These are phyloP conservation scores for Malassezia globosa DNA, from an alignment of 1,284 basidiomycete species.

Conservation along the genomic window DNA sequence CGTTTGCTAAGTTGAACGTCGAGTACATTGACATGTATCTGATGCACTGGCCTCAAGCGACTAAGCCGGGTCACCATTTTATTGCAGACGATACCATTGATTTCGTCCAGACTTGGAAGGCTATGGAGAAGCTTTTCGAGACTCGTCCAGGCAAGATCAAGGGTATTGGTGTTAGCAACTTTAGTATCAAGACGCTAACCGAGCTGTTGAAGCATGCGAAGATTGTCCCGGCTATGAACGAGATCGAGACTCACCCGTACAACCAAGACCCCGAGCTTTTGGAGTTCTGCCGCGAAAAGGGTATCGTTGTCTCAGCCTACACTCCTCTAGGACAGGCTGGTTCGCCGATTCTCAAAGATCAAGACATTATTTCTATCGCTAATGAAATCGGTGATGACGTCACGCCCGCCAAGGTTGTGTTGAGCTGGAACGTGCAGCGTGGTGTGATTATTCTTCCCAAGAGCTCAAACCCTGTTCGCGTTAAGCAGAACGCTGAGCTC, in stretches of 20 bases:
- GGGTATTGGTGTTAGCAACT: constrained; percentile 55
- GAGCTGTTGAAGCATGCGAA: constrained; percentile 27
- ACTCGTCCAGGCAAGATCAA: constrained; percentile 31
- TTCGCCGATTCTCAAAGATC: constrained; percentile 62
- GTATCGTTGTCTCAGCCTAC: constrained; percentile 67
- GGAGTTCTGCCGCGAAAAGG: constrained; percentile 58
- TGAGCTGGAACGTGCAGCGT: constrained; percentile 65
- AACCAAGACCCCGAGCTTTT: constrained; percentile 56
- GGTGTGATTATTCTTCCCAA: constrained; percentile 29
- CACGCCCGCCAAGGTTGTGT: constrained; percentile 55
- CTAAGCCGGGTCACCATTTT: constrained; percentile 14
- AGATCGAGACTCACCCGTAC: constrained; percentile 33
- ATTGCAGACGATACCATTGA: constrained; percentile 20
- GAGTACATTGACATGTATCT: constrained; percentile 54
- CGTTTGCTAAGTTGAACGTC: constrained; percentile 60
- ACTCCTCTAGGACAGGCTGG: constrained; percentile 69
- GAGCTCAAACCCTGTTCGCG: constrained; percentile 56
- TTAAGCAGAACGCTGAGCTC: constrained; percentile 61
- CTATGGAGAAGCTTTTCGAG: constrained; percentile 37
- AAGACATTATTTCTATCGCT: constrained; percentile 59
- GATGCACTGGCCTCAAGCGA: constrained; percentile 33
- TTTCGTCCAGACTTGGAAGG: constrained; percentile 30
- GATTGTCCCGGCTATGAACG: constrained; percentile 32
- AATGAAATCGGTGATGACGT: constrained; percentile 50
- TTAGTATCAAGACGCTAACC: constrained; percentile 24